A percentile compares a stretch with the other conserved stretches of the same genome.
Conservation (phyloP, 2,329 filamentous ascomycete species). For the Daldinia sp. region DNA sequence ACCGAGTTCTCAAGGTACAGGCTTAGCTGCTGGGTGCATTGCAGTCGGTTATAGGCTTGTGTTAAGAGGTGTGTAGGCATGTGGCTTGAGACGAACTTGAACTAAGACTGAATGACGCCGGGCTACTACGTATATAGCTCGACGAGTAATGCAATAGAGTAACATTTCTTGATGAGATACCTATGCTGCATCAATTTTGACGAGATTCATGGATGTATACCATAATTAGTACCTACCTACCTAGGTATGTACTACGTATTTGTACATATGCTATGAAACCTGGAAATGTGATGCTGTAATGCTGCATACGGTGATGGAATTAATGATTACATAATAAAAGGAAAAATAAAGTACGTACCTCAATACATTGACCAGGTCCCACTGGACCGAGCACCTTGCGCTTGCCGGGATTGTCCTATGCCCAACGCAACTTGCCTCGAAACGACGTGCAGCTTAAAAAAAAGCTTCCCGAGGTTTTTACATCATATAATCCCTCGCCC, state of each 20-base stretch:
- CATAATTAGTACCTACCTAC: neutral
- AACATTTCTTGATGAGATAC: slow-evolving; percentile 33
- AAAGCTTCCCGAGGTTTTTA: slow-evolving; percentile 51
- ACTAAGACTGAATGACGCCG: slow-evolving; percentile 43
- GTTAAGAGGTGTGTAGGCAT: slow-evolving; percentile 32
- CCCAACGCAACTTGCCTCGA: slow-evolving; percentile 28
- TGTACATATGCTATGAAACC: neutral
- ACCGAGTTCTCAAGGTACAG: slow-evolving; percentile 40
- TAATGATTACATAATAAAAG: slow-evolving; percentile 2
- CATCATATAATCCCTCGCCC: slow-evolving; percentile 44
- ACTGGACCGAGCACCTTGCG: slow-evolving; percentile 27
- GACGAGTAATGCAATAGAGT: slow-evolving; percentile 49
- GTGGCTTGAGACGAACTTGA: slow-evolving; percentile 36
- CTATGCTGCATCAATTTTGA: neutral
- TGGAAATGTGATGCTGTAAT: slow-evolving; percentile 6
- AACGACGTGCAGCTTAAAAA: slow-evolving; percentile 35
- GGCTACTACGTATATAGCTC: slow-evolving; percentile 39
- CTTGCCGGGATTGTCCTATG: slow-evolving; percentile 37
- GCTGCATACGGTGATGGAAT: slow-evolving; percentile 2
- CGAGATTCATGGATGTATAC: neutral
- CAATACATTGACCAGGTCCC: slow-evolving; percentile 14
- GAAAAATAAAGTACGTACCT: neutral
- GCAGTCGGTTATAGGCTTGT: slow-evolving; percentile 24
- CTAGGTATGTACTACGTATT: neutral
- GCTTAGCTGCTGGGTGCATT: slow-evolving; percentile 43